phyloP scores from a whole-genome alignment of 169 alveolate genomes.

The Blepharisma undulans region DNA sequence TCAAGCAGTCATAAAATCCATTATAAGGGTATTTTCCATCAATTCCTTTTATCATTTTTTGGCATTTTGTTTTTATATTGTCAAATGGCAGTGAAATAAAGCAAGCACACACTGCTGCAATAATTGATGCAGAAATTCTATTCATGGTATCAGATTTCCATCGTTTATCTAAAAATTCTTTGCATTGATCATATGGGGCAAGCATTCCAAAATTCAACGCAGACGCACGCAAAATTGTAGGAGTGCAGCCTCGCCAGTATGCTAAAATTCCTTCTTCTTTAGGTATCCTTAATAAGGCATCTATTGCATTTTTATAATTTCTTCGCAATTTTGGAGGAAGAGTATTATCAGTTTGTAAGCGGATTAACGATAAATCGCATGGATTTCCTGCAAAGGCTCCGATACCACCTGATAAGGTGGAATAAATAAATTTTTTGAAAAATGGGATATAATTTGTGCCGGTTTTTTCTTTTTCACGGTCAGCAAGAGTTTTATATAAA shows the following conservation, averaged over 20 bases:
- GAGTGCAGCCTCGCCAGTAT: constrained; percentile 95
- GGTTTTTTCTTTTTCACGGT: constrained; percentile 74
- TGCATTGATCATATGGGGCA: constrained; percentile 92
- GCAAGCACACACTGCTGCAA: constrained; percentile 93
- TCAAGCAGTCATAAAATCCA: constrained; percentile 86
- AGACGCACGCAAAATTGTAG: constrained; percentile 96
- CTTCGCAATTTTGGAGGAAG: constrained; percentile 92
- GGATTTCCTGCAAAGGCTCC: constrained; percentile 97
- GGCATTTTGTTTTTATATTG: constrained; percentile 91
- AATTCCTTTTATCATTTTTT: constrained; percentile 77
- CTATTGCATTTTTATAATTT: constrained; percentile 86
- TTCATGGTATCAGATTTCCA: constrained; percentile 65
- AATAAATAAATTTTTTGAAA: constrained; percentile 87
- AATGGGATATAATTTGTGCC: constrained; percentile 75
- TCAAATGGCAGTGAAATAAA: constrained; percentile 96
- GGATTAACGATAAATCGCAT: constrained; percentile 93
- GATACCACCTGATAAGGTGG: constrained; percentile 93
- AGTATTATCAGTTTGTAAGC: constrained; percentile 90
- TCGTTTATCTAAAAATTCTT: constrained; percentile 80
- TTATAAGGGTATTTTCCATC: constrained; percentile 85
- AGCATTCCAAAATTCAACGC: constrained; percentile 92
- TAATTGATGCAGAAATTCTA: constrained; percentile 82
- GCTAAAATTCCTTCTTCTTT: constrained; percentile 93
- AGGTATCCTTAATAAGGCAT: constrained; percentile 79
- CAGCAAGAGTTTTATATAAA: constrained; percentile 89